Base-by-base conservation (phyloP, 176 grass and related monocot genomes). In the Ensete ventricosum region DNA sequence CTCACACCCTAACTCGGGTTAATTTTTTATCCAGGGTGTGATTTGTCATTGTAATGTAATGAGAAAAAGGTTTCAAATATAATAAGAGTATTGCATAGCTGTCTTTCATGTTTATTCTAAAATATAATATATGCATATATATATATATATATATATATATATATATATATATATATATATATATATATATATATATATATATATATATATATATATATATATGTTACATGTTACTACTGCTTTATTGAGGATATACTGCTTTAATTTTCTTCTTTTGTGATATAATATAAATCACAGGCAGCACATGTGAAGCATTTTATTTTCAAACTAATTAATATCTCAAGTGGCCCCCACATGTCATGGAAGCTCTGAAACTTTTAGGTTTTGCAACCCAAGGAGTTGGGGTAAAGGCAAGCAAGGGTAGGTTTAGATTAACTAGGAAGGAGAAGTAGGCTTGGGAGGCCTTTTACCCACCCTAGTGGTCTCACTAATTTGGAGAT, bases 41-140 rank as follows among this genome's bases (percentile, higher is more conserved):
- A 24, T 74, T 74, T 59, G 72, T 57, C 53, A 74, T 13, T 74
- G 59, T 63, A 63, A 3, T 63, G 60, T 22, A 11, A 25, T 22
- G 25, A 25, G 60, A 9, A 63, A 63, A 63, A 62, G 25, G 9
- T 63, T 63, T 43, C 34, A 43, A 43, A 43, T 43, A 43, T 43
- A 43, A 43, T 43, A 43, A 6, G 4, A 43, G 34, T 63, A 22
- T 22, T 63, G 60, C 9, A 63, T 2, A 8, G 19, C n/a, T 63
- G 60, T 23, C 5, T 57, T 57, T 57, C 54, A 12, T 57, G 17
- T 57, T 63, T 63, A 63, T 63, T 63, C 22, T 63, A 63, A 22
- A 22, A 63, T 63, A 22, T 63, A 9, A 20, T 9, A 43, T 43
- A 34, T 34, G 29, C 29, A 34, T 34, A 34, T 0, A 34, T 34